Base-by-base conservation (phyloP, 164 flowering plant genomes). In the Tetrastigma voinierianum region DNA sequence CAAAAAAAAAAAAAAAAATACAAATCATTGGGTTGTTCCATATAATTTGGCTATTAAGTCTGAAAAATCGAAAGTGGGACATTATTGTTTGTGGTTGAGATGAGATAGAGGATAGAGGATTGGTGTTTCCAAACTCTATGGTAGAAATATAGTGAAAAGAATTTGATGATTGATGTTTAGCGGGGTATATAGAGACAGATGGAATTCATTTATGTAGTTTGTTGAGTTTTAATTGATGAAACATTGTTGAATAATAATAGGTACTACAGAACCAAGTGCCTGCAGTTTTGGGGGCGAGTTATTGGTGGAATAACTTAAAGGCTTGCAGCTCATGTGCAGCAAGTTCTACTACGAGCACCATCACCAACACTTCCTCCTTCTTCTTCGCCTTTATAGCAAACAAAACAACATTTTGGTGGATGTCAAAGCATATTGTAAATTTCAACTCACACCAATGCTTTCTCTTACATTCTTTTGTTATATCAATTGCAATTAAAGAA, bases 241-340 rank as follows among this genome's bases (percentile, higher is more conserved):
- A 46, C 43, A 57, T 76, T 43, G 40, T 55, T 74, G 69, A 52
- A 14, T n/a, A n/a, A n/a, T n/a, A n/a, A n/a, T 89, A 94, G 98
- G 91, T 87, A 64, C 89, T 94, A 73, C 95, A 88, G 90, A 90
- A 70, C 93, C 87, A 6, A 90, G 86, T 72, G 95, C 87, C 46
- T 88, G 87, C 25, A 72, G 46, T 70, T 80, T 94, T 46, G 96
- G 97, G 43, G 88, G 86, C 4, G 90, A 62, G 83, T 94, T 67
- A 56, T 84, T 67, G 91, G 90, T 59, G 97, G 97, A 48, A 78
- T 88, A 32, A 79, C 87, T 45, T 95, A 87, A 51, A 96, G 98
- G 66, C 80, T 94, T 49, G 98, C 96, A 48, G 98, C 98, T 1
- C 88, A 25, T 82, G n/a, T 94, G 62, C 98, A 88, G 72, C 98